A percentile compares a stretch with the other conserved stretches of the same genome.
Evolutionary conservation across 139 green algal genomes (phyloP).

Genomic region (Coccomyxa sp.): DNA sequence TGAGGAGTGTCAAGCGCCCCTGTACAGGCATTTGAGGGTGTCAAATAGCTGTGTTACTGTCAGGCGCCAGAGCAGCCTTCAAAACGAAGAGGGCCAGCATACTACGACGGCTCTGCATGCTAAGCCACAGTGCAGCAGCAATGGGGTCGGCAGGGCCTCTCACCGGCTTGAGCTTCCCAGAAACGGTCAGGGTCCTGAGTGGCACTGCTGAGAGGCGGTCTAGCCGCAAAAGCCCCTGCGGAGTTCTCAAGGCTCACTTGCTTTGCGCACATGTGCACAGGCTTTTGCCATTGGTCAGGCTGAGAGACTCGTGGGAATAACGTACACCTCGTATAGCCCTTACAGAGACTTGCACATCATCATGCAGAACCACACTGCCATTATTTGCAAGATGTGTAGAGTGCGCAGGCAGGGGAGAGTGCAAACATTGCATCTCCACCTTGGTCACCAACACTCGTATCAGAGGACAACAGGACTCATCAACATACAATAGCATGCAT

Average conservation of each 20-base stretch:
- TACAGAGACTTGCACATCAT: no score
- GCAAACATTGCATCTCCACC: no score
- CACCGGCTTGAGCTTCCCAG: neutral
- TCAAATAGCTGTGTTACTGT: neutral
- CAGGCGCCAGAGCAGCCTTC: neutral
- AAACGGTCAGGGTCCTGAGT: neutral
- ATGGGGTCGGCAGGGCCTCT: neutral
- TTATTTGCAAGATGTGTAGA: neutral
- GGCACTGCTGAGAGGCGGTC: neutral
- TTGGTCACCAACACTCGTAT: no score
- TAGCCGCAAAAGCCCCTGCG: neutral
- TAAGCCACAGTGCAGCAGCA: neutral
- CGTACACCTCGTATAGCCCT: no score
- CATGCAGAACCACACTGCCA: neutral
- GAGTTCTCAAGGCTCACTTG: neutral
- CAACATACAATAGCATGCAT: no score
- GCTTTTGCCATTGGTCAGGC: no score
- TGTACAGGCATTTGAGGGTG: conserved; percentile 15
- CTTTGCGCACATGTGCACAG: no score
- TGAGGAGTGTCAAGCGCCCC: conserved; percentile 52
- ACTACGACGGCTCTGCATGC: neutral
- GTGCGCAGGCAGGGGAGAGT: neutral
- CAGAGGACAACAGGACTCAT: no score
- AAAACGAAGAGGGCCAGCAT: neutral
- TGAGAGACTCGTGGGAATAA: no score